Conservation (phyloP, 441 rosid genomes). For the Manihot esculenta region DNA sequence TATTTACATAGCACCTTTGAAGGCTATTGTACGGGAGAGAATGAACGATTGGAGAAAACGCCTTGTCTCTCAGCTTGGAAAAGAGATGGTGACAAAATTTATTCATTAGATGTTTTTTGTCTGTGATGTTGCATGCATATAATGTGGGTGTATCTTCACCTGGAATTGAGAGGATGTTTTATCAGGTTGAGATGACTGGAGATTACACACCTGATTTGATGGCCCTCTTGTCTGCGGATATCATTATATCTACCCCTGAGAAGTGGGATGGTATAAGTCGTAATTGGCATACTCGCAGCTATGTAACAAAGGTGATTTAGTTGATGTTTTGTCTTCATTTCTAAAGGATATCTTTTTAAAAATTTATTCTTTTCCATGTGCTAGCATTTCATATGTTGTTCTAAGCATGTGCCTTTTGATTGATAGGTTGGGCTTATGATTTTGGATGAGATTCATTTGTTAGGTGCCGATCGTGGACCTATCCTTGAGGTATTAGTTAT, state of each 20-base stretch:
- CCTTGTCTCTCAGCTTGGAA: constrained; percentile 90
- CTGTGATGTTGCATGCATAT: neutral
- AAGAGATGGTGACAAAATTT: constrained; percentile 64
- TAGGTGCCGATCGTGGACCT: constrained; percentile 99
- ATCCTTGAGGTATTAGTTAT: constrained; percentile 83
- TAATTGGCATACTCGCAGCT: constrained; percentile 98
- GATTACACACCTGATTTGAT: constrained; percentile 98
- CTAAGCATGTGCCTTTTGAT: constrained; percentile 28
- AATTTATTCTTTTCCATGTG: constrained; percentile 11
- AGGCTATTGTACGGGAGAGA: constrained; percentile 99
- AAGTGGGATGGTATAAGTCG: constrained; percentile 99
- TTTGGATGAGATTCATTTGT: constrained; percentile 98
- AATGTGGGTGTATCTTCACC: neutral
- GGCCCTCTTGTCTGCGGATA: constrained; percentile 97
- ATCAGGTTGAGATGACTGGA: constrained; percentile 99
- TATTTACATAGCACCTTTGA: constrained; percentile 97
- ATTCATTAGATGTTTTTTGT: constrained; percentile 18
- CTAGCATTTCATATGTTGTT: constrained; percentile 6
- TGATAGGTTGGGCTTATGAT: constrained; percentile 92
- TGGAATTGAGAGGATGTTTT: neutral
- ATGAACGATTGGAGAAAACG: constrained; percentile 95
- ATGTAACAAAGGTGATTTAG: constrained; percentile 80
- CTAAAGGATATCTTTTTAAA: neutral
- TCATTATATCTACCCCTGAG: constrained; percentile 98
- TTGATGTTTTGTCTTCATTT: constrained; percentile 21